Percentiles rank a stretch among this genome's conserved stretches.
Conservation (phyloP, 805 yeast genomes). For the Lipomyces sp. region DNA sequence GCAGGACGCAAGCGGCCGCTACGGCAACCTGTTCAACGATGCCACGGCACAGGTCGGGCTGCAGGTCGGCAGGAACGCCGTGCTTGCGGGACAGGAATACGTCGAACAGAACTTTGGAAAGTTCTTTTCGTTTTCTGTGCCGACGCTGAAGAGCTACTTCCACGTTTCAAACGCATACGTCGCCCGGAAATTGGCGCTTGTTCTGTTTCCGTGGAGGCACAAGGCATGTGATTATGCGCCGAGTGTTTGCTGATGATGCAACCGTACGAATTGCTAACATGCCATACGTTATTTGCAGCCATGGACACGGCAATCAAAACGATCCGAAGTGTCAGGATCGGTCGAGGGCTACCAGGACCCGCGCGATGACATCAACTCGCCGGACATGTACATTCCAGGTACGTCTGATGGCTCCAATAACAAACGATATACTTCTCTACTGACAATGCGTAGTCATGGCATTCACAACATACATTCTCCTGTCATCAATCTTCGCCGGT, state of each 20-base stretch:
- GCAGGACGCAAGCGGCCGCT: constrained; percentile 10
- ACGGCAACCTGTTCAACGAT: constrained; percentile 55
- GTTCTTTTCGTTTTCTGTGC: constrained; percentile 44
- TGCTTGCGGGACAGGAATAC: constrained; percentile 75
- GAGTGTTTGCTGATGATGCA: constrained; percentile 4
- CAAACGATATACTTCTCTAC: background rate
- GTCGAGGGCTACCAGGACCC: constrained; percentile 66
- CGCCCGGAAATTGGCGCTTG: constrained; percentile 61
- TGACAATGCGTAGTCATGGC: constrained; percentile 60
- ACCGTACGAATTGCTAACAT: background rate
- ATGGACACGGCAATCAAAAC: constrained; percentile 33
- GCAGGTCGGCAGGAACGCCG: constrained; percentile 82
- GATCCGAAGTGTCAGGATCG: constrained; percentile 41
- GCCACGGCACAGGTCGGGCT: constrained; percentile 82
- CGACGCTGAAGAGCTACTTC: constrained; percentile 76
- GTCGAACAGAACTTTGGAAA: constrained; percentile 64
- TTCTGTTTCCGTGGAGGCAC: constrained; percentile 82
- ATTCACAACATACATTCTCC: constrained; percentile 75
- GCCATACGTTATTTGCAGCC: constrained; percentile 7
- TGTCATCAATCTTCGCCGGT: constrained; percentile 83
- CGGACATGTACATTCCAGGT: constrained; percentile 88
- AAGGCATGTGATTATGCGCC: constrained; percentile 59
- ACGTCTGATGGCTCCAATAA: background rate
- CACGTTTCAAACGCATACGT: constrained; percentile 90
- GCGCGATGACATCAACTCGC: constrained; percentile 83